These are phyloP conservation scores for Tylopilus rubrobrunneus DNA, from an alignment of 768 basidiomycete species.

Conservation along the genomic window DNA sequence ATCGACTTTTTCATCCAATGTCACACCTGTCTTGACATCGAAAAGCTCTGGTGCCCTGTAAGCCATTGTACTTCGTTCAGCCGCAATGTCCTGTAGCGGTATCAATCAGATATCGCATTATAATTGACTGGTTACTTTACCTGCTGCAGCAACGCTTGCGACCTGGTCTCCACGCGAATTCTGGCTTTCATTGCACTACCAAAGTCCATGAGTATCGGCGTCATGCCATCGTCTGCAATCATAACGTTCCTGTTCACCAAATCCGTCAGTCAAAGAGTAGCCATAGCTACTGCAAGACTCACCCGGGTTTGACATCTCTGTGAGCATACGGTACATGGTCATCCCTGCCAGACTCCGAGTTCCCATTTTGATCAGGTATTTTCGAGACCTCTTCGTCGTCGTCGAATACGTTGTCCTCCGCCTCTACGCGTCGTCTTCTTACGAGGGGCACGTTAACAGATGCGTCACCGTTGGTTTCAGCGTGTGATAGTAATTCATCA, in stretches of 20 bases:
- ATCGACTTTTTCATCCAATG: slow-evolving; percentile 91
- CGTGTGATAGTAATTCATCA: slow-evolving; percentile 69
- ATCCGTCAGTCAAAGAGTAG: slow-evolving; percentile 3
- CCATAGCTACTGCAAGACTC: slow-evolving; percentile 26
- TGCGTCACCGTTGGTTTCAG: slow-evolving; percentile 58
- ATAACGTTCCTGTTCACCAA: slow-evolving; percentile 75
- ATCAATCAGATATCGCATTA: neutral
- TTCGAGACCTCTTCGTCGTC: slow-evolving; percentile 61
- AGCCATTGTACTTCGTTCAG: slow-evolving; percentile 98
- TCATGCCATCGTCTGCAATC: slow-evolving; percentile 83
- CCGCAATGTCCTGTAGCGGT: slow-evolving; percentile 76
- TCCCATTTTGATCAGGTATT: slow-evolving; percentile 37
- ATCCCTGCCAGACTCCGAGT: slow-evolving; percentile 33
- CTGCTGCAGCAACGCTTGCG: slow-evolving; percentile 88
- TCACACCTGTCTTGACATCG: slow-evolving; percentile 89
- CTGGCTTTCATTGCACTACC: slow-evolving; percentile 88
- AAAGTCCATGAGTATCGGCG: slow-evolving; percentile 97
- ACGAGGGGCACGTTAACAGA: slow-evolving; percentile 57
- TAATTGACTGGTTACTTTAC: slow-evolving; percentile 34
- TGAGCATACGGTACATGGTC: slow-evolving; percentile 90
- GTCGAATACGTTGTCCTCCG: slow-evolving; percentile 65
- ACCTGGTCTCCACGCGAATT: slow-evolving; percentile 74
- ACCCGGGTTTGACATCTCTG: slow-evolving; percentile 96
- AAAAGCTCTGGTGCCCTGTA: slow-evolving; percentile 97
- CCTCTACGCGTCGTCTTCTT: slow-evolving; percentile 46